Base-by-base conservation (phyloP, 225 moss, liverwort and hornwort genomes). In the Thuidium tamariscinum region DNA sequence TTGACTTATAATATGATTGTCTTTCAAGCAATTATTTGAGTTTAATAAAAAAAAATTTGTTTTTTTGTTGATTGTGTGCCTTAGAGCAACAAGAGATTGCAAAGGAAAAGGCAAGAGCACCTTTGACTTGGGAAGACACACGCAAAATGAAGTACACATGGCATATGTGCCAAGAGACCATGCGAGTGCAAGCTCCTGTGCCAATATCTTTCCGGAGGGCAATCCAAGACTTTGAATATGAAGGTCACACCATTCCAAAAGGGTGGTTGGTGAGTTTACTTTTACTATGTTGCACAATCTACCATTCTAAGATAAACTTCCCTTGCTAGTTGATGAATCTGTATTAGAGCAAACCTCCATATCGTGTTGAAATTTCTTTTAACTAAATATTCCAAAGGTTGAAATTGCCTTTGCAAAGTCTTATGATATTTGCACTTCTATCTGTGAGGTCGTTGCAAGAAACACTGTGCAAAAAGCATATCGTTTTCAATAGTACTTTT, bases 351-450 rank as follows among this genome's bases (percentile, higher is more conserved):
- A 70, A 70, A 9, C 5, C 0, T 19, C 11, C 19, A 30, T 19
- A 9, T 1, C 1, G 0, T 72, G 11, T 11, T 48, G 1, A 3
- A 48, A 48, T 48, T 0, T 0, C 30, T 18, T 18, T 27, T 0
- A 27, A 27, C 10, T 44, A 27, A 44, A 10, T 16, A 44, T 69
- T 69, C 0, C 0, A 44, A 2, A 44, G 3, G 29, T 16, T 0
- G 0, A 4, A 70, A 42, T 16, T 42, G 3, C 2, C 29, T 70
- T 26, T 1, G 5, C 8, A 0, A 0, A 70, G 5, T 70, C 42
- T 5, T 26, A 6, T 27, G 5, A 27, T 16, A 16, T 22, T 70
- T 70, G 42, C 5, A 27, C 26, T 69, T 41, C 8, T 41, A 7
- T 2, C 6, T 39, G 22, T 37, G 7, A 12, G n/a, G n/a, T n/a